Conservation (phyloP, 1,284 basidiomycete species). For the Apiotrichum sp. region DNA sequence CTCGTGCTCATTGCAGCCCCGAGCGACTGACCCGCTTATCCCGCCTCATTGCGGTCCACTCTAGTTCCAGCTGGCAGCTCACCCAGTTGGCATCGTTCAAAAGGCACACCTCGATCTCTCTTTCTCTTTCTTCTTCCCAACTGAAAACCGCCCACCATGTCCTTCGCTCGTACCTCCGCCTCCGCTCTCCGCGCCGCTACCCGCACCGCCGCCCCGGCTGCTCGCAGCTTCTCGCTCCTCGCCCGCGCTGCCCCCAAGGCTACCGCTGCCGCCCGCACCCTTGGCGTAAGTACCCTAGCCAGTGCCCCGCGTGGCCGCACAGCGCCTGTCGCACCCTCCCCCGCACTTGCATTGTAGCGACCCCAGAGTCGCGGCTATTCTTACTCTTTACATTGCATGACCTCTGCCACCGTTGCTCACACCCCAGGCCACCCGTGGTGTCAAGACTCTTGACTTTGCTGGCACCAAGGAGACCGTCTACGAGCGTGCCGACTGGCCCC, state of each 20-base stretch:
- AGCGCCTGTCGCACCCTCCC: not conserved
- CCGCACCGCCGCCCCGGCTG: slow-evolving; percentile 41
- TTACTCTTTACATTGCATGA: too few relatives aligned
- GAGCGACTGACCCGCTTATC: too few relatives aligned
- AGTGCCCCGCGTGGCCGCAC: too few relatives aligned
- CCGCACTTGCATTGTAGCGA: not conserved
- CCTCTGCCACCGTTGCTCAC: not conserved
- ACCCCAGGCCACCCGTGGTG: slow-evolving; percentile 57
- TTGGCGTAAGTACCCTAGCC: slow-evolving; percentile 34
- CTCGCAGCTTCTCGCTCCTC: slow-evolving; percentile 66
- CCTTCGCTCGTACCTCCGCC: slow-evolving; percentile 39
- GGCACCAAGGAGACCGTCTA: slow-evolving; percentile 93
- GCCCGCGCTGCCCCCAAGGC: slow-evolving; percentile 52
- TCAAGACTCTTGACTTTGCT: slow-evolving; percentile 98
- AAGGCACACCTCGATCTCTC: not conserved
- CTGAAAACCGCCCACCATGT: slow-evolving; percentile 27
- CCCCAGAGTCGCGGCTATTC: too few relatives aligned
- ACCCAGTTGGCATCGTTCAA: too few relatives aligned
- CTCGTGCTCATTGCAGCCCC: too few relatives aligned
- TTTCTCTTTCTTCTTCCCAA: slow-evolving; percentile 2
- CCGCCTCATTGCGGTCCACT: too few relatives aligned
- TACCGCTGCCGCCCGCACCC: slow-evolving; percentile 36
- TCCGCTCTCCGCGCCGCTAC: slow-evolving; percentile 48
- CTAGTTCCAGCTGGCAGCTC: too few relatives aligned
- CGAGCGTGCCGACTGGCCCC: slow-evolving; percentile 97